Evolutionary conservation across 1,284 basidiomycete genomes (phyloP), one percentile per base, ranked within the genome.

Genomic region (Ceratobasidium theobromae): DNA sequence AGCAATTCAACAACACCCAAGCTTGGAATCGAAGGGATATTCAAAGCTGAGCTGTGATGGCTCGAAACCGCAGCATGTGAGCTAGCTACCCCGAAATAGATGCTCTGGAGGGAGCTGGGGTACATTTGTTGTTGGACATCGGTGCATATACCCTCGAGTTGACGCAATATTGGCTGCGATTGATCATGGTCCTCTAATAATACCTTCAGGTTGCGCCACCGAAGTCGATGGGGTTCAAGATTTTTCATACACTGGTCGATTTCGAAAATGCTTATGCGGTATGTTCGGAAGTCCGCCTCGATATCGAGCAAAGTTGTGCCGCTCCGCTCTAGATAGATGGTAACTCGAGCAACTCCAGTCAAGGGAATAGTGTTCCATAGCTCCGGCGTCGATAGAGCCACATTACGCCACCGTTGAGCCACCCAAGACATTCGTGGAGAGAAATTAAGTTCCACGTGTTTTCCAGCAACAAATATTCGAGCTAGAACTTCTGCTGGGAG

Each of bases 401-500:
- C 27, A 32, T 62, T 48, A 8, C 58, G 46, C 58, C 58, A 62
- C 2, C 48, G 58, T 30, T 40, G 30, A 40, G 58, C 48, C 3
- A 62, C 58, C 58, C 58, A 62, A 11, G 58, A 62, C 58, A 62
- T 52, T 12, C 58, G 46, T 2, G 21, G 38, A 21, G 25, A 33
- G 33, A 60, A 60, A 25, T 60, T 60, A 5, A 60, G 30, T 25
- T 60, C 57, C 9, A 60, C 32, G 18, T 51, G 46, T 51, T 60
- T 60, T 4, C 57, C 64, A 14, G 40, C 14, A 16, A 66, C n/a
- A 16, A 66, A 55, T 30, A 54, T 66, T 21, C 40, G 43, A 23
- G 52, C 53, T 14, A 66, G 52, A 18, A 55, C 51, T 49, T 66
- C 64, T 14, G 53, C 32, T 9, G 64, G 64, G 52, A 66, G 27